Percentiles rank a stretch among this genome's conserved stretches.
Evolutionary conservation across 2,329 filamentous ascomycete species (phyloP).

Genomic region (Verticillium nonalfalfae): DNA sequence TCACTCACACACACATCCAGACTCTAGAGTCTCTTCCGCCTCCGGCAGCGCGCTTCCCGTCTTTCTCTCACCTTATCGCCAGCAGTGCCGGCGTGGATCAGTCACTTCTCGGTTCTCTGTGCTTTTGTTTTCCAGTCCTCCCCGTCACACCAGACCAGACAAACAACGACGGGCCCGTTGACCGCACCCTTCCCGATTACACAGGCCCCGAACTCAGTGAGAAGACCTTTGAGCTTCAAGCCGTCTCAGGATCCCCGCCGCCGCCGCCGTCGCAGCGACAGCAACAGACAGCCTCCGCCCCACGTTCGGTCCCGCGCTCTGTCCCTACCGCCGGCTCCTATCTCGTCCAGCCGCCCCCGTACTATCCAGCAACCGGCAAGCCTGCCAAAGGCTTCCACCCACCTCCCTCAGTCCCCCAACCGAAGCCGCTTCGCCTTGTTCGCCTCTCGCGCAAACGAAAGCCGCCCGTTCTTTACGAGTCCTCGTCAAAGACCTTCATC

Average conservation of each 20-base stretch:
- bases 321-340: constrained; percentile 1
- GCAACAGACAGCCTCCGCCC: background rate
- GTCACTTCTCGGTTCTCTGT: constrained; percentile 10
- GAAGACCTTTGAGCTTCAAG: constrained; percentile 1
- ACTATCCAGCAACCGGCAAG: constrained; percentile 4
- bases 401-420: background rate
- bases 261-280: background rate
- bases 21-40: constrained; percentile 1
- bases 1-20: background rate
- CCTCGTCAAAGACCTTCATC: constrained; percentile 9
- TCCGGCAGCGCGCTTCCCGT: background rate
- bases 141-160: constrained; percentile 11
- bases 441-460: constrained; percentile 9
- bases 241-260: background rate
- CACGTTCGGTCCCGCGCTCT: constrained; percentile 1
- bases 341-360: constrained; percentile 2
- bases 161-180: constrained; percentile 5
- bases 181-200: constrained; percentile 9
- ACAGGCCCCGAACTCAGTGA: constrained; percentile 5
- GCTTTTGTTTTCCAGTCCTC: constrained; percentile 15
- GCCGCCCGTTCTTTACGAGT: constrained; percentile 16
- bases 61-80: constrained; percentile 1
- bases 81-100: constrained; percentile 8
- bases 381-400: background rate
- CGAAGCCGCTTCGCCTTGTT: constrained; percentile 15